Conservation (phyloP, 75 land plant species). For the Chamaecyparis obtusa region DNA sequence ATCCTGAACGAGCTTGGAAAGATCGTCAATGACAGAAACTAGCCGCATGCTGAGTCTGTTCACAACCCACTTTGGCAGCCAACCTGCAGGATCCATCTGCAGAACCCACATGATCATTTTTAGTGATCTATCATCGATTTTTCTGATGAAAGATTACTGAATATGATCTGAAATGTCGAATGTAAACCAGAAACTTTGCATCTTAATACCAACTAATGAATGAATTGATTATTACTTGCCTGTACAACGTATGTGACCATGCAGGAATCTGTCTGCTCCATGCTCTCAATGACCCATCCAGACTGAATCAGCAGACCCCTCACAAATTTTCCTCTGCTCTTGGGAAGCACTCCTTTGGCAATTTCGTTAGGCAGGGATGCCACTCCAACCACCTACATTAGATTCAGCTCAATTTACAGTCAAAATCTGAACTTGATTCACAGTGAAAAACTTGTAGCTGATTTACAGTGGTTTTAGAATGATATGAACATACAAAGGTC, state of each 20-base stretch:
- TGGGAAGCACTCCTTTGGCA: constrained; percentile 63
- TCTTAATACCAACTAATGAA: neutral
- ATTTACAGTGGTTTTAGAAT: neutral
- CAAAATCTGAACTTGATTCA: neutral
- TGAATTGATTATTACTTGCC: constrained; percentile 23
- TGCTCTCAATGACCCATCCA: constrained; percentile 76
- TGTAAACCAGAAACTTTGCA: no score
- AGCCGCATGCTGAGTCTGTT: constrained; percentile 53
- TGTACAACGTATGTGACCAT: constrained; percentile 72
- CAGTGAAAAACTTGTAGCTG: neutral
- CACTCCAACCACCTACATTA: constrained; percentile 65
- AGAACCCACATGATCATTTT: neutral
- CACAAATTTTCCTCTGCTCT: constrained; percentile 35
- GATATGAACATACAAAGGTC: constrained; percentile 37
- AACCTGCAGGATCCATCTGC: constrained; percentile 79
- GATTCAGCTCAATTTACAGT: neutral
- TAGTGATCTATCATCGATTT: no score
- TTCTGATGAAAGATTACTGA: no score
- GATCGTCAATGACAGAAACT: constrained; percentile 61
- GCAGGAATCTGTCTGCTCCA: constrained; percentile 54
- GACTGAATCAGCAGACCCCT: constrained; percentile 66
- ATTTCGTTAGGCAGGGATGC: constrained; percentile 83
- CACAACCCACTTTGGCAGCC: constrained; percentile 72
- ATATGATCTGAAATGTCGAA: no score
- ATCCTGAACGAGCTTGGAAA: constrained; percentile 47